Evolutionary conservation across 441 rosid species (phyloP).

Genomic region (Breynia disticha): DNA sequence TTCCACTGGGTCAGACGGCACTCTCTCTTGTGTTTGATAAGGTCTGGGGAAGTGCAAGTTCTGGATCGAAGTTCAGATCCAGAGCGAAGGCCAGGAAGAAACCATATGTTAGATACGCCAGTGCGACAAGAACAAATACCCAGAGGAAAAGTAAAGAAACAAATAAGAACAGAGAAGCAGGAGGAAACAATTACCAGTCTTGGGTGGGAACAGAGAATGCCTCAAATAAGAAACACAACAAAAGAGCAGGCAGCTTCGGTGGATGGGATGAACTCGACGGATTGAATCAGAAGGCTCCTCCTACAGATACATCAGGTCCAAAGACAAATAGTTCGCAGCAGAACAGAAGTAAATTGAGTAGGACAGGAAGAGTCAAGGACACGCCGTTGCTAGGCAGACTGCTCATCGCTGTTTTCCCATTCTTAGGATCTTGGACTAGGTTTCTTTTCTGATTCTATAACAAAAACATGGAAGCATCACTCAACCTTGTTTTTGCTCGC

Average conservation of each 20-base stretch:
- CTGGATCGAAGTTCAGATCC: slow-evolving; percentile 26
- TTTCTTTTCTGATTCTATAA: slow-evolving; percentile 34
- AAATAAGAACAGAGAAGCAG: slow-evolving; percentile 13
- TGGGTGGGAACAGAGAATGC: slow-evolving; percentile 40
- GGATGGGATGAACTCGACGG: slow-evolving; percentile 85
- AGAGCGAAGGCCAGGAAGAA: slow-evolving; percentile 30
- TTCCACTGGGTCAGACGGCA: slow-evolving; percentile 65
- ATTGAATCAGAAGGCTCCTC: slow-evolving; percentile 11
- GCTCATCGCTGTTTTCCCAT: slow-evolving; percentile 63
- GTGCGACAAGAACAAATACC: slow-evolving; percentile 13
- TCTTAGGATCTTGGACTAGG: slow-evolving; percentile 58
- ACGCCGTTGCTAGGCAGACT: slow-evolving; percentile 49
- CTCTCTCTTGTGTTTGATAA: slow-evolving; percentile 49
- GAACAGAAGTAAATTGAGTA: slow-evolving; percentile 30
- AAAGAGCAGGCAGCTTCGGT: slow-evolving; percentile 29
- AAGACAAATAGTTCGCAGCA: slow-evolving; percentile 19
- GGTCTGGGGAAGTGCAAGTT: slow-evolving; percentile 37
- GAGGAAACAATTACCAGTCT: slow-evolving; percentile 41
- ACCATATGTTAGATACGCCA: slow-evolving; percentile 31
- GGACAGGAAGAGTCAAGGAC: slow-evolving; percentile 52
- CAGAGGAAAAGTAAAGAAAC: slow-evolving; percentile 23
- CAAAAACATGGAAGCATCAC: neutral
- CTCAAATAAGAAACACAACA: slow-evolving; percentile 16
- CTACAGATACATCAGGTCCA: slow-evolving; percentile 9
- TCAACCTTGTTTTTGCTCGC: neutral